Base-by-base conservation (phyloP, 768 basidiomycete genomes). In the Hirschioporus abietinus region DNA sequence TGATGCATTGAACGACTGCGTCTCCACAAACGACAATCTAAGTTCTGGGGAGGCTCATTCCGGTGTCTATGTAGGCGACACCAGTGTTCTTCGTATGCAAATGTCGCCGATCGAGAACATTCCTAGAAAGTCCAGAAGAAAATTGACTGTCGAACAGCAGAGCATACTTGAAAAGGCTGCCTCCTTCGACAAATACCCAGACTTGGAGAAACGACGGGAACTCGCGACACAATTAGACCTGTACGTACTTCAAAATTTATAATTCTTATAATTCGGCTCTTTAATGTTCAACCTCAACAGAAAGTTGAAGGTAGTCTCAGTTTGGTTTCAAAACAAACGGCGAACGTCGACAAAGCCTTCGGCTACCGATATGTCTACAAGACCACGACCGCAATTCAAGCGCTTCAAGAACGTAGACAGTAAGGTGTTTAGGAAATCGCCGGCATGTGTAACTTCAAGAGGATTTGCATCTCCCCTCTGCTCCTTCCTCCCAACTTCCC, bases 321-420 rank as follows among this genome's bases (percentile, higher is more conserved):
- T 91, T 57, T 92, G 90, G 90, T 91, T 91, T 74, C 90, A 92
- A 76, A 92, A 92, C 74, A 90, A 87, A 76, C 87, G 90, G 18
- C 89, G 71, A 87, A 76, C 36, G 66, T 78, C 62, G 82, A 81
- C 66, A 78, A 76, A 71, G 73, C 70, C 61, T 62, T 35, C 26
- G 42, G 2, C 42, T 5, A 52, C 20, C 42, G 42, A 52, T 52
- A 52, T 52, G 20, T 20, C 42, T 5, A 20, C 12, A 1, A 10
- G 42, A 3, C 4, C 1, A 52, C 15, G 20, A 52, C 12, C 42
- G 12, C 42, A 20, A 20, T 12, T 15, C 42, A 52, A 52, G 3
- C 42, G 15, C 12, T 12, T 20, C 15, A 20, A 52, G 42, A 52
- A 52, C 12, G 15, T 52, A 52, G 42, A 52, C 30, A 30, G 8